Conservation (phyloP, 2,329 filamentous ascomycete species). For the Celoporthe dispersa region DNA sequence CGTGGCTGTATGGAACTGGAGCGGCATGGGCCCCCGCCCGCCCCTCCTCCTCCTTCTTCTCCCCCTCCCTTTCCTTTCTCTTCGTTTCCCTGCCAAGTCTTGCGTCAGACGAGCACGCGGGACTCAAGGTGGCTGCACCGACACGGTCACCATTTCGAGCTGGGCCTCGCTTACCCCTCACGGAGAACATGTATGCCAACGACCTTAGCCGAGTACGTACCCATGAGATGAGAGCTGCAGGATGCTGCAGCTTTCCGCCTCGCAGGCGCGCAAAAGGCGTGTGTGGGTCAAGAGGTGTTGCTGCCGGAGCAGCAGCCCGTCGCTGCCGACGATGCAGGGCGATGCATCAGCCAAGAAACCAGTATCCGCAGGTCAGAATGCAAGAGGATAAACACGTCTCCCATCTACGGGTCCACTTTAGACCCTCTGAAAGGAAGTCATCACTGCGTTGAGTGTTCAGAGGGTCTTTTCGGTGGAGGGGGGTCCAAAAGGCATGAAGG, state of each 20-base stretch:
- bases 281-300: background rate
- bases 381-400: background rate
- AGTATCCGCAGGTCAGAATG: background rate
- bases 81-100: background rate
- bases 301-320: constrained; percentile 1
- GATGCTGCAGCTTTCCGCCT: background rate
- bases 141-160: background rate
- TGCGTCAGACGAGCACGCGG: background rate
- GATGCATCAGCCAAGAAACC: background rate
- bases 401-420: background rate
- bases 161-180: background rate
- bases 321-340: background rate
- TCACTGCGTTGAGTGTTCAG: background rate
- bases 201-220: background rate
- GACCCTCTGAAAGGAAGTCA: background rate
- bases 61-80: background rate
- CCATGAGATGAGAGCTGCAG: background rate
- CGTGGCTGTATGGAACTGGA: background rate
- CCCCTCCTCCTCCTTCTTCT: too few species aligned
- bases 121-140: background rate
- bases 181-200: background rate
- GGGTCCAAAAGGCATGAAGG: background rate
- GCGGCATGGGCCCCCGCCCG: background rate
- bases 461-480: too few species aligned
- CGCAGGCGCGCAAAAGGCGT: too few species aligned